Percentiles rank a stretch among this genome's conserved stretches.
Evolutionary conservation across 345 rosid genomes (phyloP).

Genomic region (Hibiscus trionum): DNA sequence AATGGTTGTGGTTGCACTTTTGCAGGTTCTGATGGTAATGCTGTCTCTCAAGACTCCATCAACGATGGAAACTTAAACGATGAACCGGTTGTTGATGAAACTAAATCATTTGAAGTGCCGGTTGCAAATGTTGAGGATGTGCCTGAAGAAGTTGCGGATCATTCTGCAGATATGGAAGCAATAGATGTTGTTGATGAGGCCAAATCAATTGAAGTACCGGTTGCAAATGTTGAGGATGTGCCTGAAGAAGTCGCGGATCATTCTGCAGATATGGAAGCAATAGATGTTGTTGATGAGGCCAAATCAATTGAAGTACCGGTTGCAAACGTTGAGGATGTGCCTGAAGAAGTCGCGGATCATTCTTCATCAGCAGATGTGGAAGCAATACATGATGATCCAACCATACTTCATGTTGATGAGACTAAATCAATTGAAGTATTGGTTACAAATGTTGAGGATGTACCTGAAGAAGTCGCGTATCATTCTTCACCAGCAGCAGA

Average conservation of each 20-base stretch:
- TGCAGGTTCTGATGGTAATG: constrained; percentile 5
- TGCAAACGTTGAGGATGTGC: background rate
- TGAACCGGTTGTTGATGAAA: background rate
- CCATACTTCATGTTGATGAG: background rate
- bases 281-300: background rate
- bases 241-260: no score
- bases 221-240: background rate
- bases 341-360: no score
- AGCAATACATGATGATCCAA: background rate
- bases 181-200: background rate
- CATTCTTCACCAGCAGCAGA: no score
- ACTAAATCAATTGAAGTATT: no score
- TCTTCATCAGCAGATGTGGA: background rate
- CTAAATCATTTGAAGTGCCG: background rate
- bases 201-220: background rate
- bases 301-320: no score
- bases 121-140: background rate
- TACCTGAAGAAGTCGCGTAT: no score
- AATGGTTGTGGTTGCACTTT: background rate
- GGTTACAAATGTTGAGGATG: no score
- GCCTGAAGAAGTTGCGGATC: no score
- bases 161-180: no score
- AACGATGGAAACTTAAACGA: background rate
- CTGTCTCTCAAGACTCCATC: background rate
- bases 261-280: background rate